Conservation (phyloP, 2,329 filamentous ascomycete species). For the Diaporthe vaccinii region DNA sequence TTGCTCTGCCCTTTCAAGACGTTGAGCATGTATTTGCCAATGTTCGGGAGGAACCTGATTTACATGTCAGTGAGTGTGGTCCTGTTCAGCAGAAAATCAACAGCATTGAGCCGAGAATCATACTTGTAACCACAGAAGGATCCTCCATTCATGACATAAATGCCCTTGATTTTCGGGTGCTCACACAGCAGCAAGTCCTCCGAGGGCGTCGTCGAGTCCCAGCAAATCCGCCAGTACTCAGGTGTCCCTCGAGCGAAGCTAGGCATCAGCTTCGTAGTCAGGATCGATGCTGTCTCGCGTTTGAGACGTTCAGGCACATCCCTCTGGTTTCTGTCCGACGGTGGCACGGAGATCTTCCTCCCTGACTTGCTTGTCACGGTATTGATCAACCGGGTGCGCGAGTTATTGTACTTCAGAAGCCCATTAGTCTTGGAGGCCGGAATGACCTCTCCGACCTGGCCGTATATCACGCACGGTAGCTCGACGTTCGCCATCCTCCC, state of each 20-base stretch:
- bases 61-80: neutral
- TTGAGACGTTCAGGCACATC: neutral
- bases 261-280: constrained; percentile 31
- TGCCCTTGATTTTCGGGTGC: constrained; percentile 18
- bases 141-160: constrained; percentile 25
- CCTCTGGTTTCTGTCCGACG: neutral
- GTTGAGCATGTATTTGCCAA: constrained; percentile 28
- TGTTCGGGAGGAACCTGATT: neutral
- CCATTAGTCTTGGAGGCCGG: constrained; percentile 19
- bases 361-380: constrained; percentile 1
- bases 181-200: constrained; percentile 33
- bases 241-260: neutral
- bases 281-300: neutral
- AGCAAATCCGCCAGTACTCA: constrained; percentile 33
- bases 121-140: constrained; percentile 36
- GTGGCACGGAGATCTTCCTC: constrained; percentile 17
- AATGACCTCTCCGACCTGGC: constrained; percentile 18
- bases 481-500: neutral
- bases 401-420: constrained; percentile 32
- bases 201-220: constrained; percentile 32
- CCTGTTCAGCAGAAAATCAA: neutral
- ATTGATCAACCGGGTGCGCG: constrained; percentile 8
- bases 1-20: constrained; percentile 22
- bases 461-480: constrained; percentile 31
- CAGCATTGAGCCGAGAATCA: neutral